These are phyloP conservation scores for Tinospora cordifolia DNA, from an alignment of 164 flowering plant genomes.

Conservation along the genomic window DNA sequence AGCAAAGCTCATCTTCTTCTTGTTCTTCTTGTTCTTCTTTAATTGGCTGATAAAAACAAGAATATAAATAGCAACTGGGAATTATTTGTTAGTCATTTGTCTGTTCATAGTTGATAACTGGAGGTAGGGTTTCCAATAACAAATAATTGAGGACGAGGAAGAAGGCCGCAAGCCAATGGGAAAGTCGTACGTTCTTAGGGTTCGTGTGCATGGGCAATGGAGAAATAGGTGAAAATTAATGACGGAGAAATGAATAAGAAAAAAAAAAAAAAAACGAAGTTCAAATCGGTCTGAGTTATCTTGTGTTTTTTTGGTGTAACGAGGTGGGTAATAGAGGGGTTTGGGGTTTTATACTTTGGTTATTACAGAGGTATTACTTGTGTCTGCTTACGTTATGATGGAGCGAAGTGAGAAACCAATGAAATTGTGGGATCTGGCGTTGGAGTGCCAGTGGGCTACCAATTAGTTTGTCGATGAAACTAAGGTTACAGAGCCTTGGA, in stretches of 20 bases:
- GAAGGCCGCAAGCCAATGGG: conserved; percentile 30
- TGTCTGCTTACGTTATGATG: conserved; percentile 3
- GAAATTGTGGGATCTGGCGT: conserved; percentile 27
- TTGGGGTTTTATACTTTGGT: conserved; percentile 5
- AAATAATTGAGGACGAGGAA: not conserved
- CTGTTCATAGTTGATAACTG: conserved; percentile 6
- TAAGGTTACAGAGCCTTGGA: conserved; percentile 26
- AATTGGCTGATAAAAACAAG: conserved; percentile 28
- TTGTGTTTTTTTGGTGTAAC: not conserved
- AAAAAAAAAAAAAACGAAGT: too few relatives aligned
- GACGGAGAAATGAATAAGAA: not conserved
- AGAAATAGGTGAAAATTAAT: not conserved
- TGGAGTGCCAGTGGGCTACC: conserved; percentile 30
- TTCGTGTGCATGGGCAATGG: conserved; percentile 6
- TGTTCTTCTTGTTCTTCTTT: not conserved
- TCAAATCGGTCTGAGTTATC: too few relatives aligned
- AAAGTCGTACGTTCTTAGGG: conserved; percentile 3
- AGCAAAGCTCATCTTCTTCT: not conserved
- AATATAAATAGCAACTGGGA: not conserved
- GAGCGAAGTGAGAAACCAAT: conserved; percentile 21
- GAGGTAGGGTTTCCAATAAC: not conserved
- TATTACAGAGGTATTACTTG: conserved; percentile 4
- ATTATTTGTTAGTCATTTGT: too few relatives aligned
- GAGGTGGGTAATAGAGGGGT: conserved; percentile 12
- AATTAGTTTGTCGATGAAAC: conserved; percentile 38